Base-by-base conservation (phyloP, 176 grass and related monocot species). In the Phoenix dactylifera region DNA sequence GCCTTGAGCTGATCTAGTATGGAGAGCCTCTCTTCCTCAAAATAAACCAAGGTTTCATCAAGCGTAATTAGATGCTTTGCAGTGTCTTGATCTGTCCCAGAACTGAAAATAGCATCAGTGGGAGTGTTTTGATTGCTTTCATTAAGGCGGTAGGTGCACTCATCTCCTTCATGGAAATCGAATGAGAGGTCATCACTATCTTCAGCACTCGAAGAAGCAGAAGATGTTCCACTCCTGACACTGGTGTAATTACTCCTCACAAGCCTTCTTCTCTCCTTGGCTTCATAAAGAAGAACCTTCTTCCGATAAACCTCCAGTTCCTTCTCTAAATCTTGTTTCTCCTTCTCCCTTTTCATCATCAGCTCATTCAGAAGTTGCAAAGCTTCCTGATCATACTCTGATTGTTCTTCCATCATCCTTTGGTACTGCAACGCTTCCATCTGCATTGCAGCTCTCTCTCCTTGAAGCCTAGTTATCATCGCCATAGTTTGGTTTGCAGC, bases 351-450 rank as follows among this genome's bases (percentile, higher is more conserved):
- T 57, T 98, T 98, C 20, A 79, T 82, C 70, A 92, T 76, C 51
- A 89, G 16, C 29, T 93, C 94, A 76, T 89, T 93, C 76, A 98
- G 60, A 74, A 81, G 80, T 19, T 93, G 85, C 52, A 98, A 57
- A 16, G 84, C 88, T 78, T 98, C 88, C 32, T 98, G 94, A 74
- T 98, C 94, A 77, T 98, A 98, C 60, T 98, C 88, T 4, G 87
- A 86, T 22, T 98, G 94, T 61, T 98, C 94, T 68, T 98, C 94
- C 88, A 98, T 92, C 78, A 98, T 89, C 2, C 94, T 50, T 64
- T 93, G 94, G 71, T 98, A 98, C 49, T 98, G 94, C 51, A 98
- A 80, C 1, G 94, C 94, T 77, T 98, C 94, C 94, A 98, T 98
- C 72, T 98, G 84, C 94, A 98, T 93, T 56, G 84, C 88, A 60